These are phyloP conservation scores for Pulveroboletus sp. DNA, from an alignment of 768 basidiomycete species.

Conservation along the genomic window DNA sequence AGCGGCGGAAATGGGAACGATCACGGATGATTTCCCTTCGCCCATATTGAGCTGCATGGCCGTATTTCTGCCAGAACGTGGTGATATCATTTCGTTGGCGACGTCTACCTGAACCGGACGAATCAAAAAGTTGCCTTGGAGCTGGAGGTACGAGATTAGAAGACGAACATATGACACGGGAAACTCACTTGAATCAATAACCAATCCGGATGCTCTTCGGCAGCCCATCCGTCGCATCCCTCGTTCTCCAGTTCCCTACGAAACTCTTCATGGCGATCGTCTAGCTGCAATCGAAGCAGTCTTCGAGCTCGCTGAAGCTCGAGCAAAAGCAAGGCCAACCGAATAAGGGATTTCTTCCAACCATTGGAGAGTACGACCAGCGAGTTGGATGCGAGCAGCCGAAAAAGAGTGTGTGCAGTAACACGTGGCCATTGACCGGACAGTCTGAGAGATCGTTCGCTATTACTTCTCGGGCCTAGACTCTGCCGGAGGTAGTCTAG, in stretches of 20 bases:
- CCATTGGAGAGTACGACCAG: constrained; percentile 5
- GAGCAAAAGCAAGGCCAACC: constrained; percentile 29
- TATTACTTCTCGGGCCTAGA: constrained; percentile 13
- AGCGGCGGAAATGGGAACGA: constrained; percentile 43
- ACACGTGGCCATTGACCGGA: constrained; percentile 39
- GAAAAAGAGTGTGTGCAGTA: constrained; percentile 31
- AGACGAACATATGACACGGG: background rate
- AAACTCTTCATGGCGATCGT: constrained; percentile 30
- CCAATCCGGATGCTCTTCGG: constrained; percentile 37
- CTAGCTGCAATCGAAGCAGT: constrained; percentile 25
- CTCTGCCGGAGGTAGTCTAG: background rate
- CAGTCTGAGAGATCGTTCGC: constrained; percentile 16
- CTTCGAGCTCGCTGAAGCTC: constrained; percentile 38
- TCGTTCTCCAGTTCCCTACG: constrained; percentile 24
- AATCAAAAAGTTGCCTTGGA: constrained; percentile 43
- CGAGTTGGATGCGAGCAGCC: constrained; percentile 27
- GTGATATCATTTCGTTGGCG: constrained; percentile 47
- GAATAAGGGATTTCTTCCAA: constrained; percentile 33
- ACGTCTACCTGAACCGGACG: constrained; percentile 43
- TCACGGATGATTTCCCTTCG: constrained; percentile 50
- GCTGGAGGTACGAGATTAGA: constrained; percentile 23
- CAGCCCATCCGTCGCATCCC: constrained; percentile 19
- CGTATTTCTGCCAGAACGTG: constrained; percentile 34
- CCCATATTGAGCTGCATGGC: constrained; percentile 57
- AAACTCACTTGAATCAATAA: constrained; percentile 40